phyloP scores from a whole-genome alignment of 305 asterid species.

The Solanum hybrid region DNA sequence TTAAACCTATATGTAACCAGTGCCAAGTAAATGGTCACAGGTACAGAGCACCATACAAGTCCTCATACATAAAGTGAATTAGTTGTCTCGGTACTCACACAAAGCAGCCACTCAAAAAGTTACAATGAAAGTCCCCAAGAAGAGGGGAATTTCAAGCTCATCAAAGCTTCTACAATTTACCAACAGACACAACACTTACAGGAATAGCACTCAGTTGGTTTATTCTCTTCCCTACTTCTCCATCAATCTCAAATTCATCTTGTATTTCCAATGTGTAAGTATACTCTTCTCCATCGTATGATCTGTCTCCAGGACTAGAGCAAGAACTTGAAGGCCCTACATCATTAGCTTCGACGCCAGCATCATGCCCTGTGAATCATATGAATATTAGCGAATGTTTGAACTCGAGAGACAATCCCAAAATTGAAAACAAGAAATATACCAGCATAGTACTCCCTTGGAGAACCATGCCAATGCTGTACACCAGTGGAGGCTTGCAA shows the following conservation, averaged over 20 bases:
- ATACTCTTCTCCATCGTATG: constrained; percentile 53
- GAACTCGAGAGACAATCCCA: neutral
- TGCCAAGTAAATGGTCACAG: neutral
- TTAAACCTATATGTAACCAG: neutral
- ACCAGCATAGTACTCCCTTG: constrained; percentile 47
- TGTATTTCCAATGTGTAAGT: constrained; percentile 57
- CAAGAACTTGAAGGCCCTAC: constrained; percentile 41
- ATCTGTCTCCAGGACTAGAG: constrained; percentile 68
- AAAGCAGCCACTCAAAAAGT: neutral
- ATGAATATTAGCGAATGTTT: neutral
- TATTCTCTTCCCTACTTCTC: constrained; percentile 84
- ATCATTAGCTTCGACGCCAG: constrained; percentile 34
- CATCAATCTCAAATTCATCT: constrained; percentile 74
- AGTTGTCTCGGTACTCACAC: neutral
- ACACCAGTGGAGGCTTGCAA: constrained; percentile 26
- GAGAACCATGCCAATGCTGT: constrained; percentile 50
- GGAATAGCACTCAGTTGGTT: constrained; percentile 70
- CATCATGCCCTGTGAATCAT: constrained; percentile 37
- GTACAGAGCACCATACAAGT: neutral
- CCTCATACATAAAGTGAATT: neutral
- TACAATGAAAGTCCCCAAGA: neutral
- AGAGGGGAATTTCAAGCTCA: neutral
- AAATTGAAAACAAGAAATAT: constrained; percentile 12
- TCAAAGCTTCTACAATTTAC: neutral
- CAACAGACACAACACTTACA: constrained; percentile 40